A percentile compares a stretch with the other conserved stretches of the same genome.
phyloP scores from a whole-genome alignment of 2,329 filamentous ascomycete genomes.

The Hymenotorrendiella dingleyae region DNA sequence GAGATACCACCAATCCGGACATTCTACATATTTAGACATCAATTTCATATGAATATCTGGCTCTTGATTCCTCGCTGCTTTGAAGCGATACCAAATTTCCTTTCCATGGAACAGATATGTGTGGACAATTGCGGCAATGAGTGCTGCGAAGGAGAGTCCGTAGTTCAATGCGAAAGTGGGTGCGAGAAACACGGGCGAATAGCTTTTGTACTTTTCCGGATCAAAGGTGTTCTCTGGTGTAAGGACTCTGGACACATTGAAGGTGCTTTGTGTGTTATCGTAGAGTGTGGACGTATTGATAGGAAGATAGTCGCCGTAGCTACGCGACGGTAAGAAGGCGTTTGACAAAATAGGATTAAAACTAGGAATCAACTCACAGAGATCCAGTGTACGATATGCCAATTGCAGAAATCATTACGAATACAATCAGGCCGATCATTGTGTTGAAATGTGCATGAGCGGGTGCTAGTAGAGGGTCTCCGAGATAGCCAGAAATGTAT shows the following conservation, averaged over 20 bases:
- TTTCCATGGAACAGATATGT: conserved; percentile 61
- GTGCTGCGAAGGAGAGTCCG: conserved; percentile 66
- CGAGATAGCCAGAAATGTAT: conserved; percentile 41
- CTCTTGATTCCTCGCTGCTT: conserved; percentile 28
- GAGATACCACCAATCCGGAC: conserved; percentile 55
- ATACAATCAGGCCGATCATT: conserved; percentile 58
- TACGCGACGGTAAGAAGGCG: not conserved
- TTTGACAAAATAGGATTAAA: not conserved
- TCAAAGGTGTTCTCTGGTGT: conserved; percentile 58
- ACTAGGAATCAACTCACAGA: conserved; percentile 30
- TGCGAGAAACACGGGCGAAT: conserved; percentile 66
- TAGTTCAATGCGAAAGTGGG: conserved; percentile 67
- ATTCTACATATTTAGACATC: conserved; percentile 50
- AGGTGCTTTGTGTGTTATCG: conserved; percentile 60
- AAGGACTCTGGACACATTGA: conserved; percentile 61
- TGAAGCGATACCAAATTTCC: conserved; percentile 48
- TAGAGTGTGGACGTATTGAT: conserved; percentile 67
- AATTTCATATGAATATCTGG: conserved; percentile 49
- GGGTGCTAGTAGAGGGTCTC: conserved; percentile 57
- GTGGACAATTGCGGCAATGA: conserved; percentile 61
- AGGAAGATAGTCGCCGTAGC: conserved; percentile 59
- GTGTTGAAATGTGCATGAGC: conserved; percentile 72
- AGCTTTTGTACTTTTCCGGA: conserved; percentile 58
- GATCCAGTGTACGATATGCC: conserved; percentile 58
- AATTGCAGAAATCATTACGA: conserved; percentile 55